A percentile compares a stretch with the other conserved stretches of the same genome.
These are phyloP conservation scores for Ricinus communis DNA, from an alignment of 345 rosid genomes.

Conservation along the genomic window DNA sequence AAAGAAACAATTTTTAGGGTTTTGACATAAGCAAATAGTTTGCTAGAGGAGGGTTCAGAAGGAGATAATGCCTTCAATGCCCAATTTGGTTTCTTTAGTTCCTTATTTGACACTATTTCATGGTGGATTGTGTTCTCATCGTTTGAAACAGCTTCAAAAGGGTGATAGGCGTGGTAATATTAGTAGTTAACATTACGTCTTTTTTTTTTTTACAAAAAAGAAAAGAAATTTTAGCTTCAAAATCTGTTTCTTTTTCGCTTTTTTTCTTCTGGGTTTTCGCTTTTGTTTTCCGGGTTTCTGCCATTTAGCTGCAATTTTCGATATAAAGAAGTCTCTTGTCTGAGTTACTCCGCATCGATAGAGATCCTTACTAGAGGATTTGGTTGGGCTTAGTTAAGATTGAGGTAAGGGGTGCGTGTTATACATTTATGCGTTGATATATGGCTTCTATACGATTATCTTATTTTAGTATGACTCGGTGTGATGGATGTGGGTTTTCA, in stretches of 20 bases:
- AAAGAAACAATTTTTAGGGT: neutral
- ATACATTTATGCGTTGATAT: neutral
- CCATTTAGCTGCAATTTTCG: neutral
- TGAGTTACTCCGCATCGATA: too few relatives aligned
- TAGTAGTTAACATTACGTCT: constrained; percentile 54
- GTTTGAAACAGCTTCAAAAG: constrained; percentile 83
- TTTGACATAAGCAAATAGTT: neutral
- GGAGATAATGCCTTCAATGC: constrained; percentile 87
- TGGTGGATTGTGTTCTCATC: constrained; percentile 65
- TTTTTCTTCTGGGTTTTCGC: neutral
- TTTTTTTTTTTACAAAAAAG: too few relatives aligned
- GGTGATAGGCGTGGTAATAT: constrained; percentile 97
- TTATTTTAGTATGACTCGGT: neutral
- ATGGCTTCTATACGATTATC: neutral
- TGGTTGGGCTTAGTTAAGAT: neutral
- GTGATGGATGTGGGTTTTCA: neutral
- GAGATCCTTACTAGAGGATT: constrained; percentile 6
- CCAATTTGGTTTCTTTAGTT: constrained; percentile 43
- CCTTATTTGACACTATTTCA: constrained; percentile 61
- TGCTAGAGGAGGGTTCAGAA: too few relatives aligned
- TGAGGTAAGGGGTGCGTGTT: neutral
- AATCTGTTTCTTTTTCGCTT: neutral
- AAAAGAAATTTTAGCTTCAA: neutral
- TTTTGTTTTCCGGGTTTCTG: constrained; percentile 1
- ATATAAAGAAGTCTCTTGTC: too few relatives aligned